Base-by-base conservation (phyloP, 495 filamentous ascomycete species). In the Daldinia grandis region DNA sequence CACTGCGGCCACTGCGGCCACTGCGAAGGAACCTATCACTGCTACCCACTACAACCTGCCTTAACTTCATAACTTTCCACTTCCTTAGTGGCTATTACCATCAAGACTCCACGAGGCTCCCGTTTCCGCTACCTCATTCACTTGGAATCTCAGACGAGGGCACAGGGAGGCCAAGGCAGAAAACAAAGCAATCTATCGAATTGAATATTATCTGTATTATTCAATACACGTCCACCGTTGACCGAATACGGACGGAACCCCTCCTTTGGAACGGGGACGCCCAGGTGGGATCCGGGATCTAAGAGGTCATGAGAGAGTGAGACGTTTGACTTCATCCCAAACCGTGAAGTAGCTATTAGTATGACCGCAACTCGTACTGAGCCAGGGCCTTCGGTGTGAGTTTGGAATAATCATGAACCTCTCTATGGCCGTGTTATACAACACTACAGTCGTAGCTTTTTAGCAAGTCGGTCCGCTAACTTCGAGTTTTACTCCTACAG, bases 311-410 rank as follows among this genome's bases (percentile, higher is more conserved):
- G 70, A 73, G 51, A 65, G 64, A 35, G 55, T 60, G 60, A 64
- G 69, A 62, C 37, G 61, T 58, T 60, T 65, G 64, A 73, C 64
- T 58, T 73, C 54, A 73, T 62, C 62, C 30, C 42, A 58, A 54
- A 59, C 53, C 51, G 62, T 53, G 63, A 66, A 59, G 54, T 54
- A 67, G 44, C 30, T 49, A 42, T 35, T 56, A 62, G 56, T 55
- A 77, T 77, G 75, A 70, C 75, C 58, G 63, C 75, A 24, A 75
- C 58, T 38, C 75, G 75, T 42, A 53, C 69, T 50, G 75, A 77
- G 40, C 47, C 75, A 6, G 75, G 73, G 72, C 68, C 73, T 35
- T 75, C 73, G 59, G 69, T 69, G 75, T 77, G 54, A 77, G 75
- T 77, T 62, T 53, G 15, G n/a, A 10, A 47, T 47, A 4, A 53